A percentile compares a stretch with the other conserved stretches of the same genome.
Conservation (phyloP, 2,329 filamentous ascomycete species). For the Coccinonectria pachysandricola region DNA sequence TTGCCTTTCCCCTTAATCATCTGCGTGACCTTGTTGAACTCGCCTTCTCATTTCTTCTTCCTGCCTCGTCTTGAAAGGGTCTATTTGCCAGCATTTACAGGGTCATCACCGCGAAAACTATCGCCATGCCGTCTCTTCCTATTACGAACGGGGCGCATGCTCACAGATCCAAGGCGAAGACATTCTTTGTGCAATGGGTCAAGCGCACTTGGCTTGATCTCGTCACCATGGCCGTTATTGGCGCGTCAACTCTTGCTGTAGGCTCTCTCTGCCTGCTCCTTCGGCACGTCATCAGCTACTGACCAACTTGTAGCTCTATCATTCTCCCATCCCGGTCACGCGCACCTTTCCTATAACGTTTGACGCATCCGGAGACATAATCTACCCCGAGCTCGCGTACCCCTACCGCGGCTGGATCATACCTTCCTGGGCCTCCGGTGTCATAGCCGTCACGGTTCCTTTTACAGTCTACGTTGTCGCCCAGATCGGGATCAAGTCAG, state of each 20-base stretch:
- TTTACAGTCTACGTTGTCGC: slow-evolving; percentile 44
- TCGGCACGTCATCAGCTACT: slow-evolving; percentile 2
- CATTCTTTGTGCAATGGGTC: slow-evolving; percentile 38
- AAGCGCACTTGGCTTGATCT: slow-evolving; percentile 49
- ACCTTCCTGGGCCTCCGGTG: slow-evolving; percentile 45
- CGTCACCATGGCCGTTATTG: slow-evolving; percentile 46
- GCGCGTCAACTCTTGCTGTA: slow-evolving; percentile 21
- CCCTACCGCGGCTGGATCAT: slow-evolving; percentile 53
- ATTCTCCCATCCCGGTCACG: slow-evolving; percentile 41
- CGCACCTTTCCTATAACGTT: slow-evolving; percentile 55
- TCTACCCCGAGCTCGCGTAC: slow-evolving; percentile 55
- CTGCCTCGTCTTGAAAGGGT: too few species aligned
- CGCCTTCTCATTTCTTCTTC: too few species aligned
- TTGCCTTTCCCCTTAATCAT: too few species aligned
- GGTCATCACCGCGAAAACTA: too few species aligned
- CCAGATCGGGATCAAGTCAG: slow-evolving; percentile 46
- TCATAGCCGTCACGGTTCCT: slow-evolving; percentile 48
- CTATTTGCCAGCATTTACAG: too few species aligned
- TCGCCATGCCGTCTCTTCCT: slow-evolving; percentile 13
- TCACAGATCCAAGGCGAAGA: slow-evolving; percentile 3
- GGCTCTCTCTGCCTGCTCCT: background rate
- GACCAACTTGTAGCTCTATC: slow-evolving; percentile 33
- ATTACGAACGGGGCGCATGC: slow-evolving; percentile 3
- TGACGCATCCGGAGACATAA: slow-evolving; percentile 44
- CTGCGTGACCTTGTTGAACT: too few species aligned